Percentiles rank a stretch among this genome's conserved stretches.
Evolutionary conservation across 164 flowering plant species (phyloP).

Genomic region (Protea cynaroides): DNA sequence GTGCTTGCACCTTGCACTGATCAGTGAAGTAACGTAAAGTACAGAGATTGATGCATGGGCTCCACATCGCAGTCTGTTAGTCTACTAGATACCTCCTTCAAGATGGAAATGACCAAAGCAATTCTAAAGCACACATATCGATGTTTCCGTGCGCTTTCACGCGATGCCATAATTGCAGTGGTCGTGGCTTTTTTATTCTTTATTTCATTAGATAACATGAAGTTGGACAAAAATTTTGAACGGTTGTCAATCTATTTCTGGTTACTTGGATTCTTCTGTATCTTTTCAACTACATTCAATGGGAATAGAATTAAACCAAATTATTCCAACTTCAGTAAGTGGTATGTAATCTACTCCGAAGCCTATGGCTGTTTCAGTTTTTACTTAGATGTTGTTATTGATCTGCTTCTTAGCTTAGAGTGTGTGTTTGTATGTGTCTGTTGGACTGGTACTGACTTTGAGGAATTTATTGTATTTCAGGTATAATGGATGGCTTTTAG

Average conservation of each 20-base stretch:
- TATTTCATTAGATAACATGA: slow-evolving; percentile 93
- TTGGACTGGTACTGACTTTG: not conserved
- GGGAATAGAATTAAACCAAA: slow-evolving; percentile 95
- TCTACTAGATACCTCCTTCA: slow-evolving; percentile 53
- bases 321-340: slow-evolving; percentile 92
- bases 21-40: slow-evolving; percentile 4
- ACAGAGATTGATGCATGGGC: slow-evolving; percentile 30
- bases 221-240: slow-evolving; percentile 78
- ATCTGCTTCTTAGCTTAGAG: no score
- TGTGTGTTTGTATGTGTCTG: no score
- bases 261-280: slow-evolving; percentile 91
- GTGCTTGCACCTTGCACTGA: slow-evolving; percentile 13
- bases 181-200: slow-evolving; percentile 86
- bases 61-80: slow-evolving; percentile 41
- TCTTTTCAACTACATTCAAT: slow-evolving; percentile 93
- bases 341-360: slow-evolving; percentile 41
- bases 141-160: slow-evolving; percentile 94
- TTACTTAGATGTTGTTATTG: not conserved
- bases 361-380: not conserved
- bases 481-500: slow-evolving; percentile 91
- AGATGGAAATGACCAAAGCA: slow-evolving; percentile 85
- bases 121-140: slow-evolving; percentile 75
- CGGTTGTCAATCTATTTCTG: slow-evolving; percentile 99
- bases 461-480: slow-evolving; percentile 28
- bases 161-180: slow-evolving; percentile 89